Evolutionary conservation across 2,329 filamentous ascomycete genomes (phyloP).

Genomic region (Berkeleyomyces rouxiae): DNA sequence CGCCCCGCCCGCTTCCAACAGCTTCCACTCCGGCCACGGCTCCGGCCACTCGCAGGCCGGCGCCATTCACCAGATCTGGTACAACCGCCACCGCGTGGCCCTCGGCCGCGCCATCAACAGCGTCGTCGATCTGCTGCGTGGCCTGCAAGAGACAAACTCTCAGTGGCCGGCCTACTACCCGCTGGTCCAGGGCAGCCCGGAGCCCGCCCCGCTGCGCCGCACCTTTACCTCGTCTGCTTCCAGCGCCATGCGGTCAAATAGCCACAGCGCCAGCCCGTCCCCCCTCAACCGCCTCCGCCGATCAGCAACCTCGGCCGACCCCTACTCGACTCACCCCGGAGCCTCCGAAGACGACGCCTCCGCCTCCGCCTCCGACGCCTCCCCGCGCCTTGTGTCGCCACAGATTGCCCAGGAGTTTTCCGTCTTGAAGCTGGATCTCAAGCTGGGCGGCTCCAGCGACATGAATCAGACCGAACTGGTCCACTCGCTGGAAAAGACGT

Average conservation of each 20-base stretch:
- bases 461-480: conserved; percentile 80
- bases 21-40: conserved; percentile 18
- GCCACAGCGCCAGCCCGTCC: conserved; percentile 16
- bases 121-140: conserved; percentile 68
- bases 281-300: conserved; percentile 6
- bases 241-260: conserved; percentile 22
- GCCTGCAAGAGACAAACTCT: conserved; percentile 74
- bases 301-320: conserved; percentile 21
- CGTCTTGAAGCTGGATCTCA: conserved; percentile 83
- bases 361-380: conserved; percentile 30
- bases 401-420: conserved; percentile 95
- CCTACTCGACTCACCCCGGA: conserved; percentile 59
- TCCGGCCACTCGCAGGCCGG: conserved; percentile 43
- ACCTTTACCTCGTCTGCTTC: conserved; percentile 2
- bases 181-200: conserved; percentile 49
- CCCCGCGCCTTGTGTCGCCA: conserved; percentile 67
- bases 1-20: conserved; percentile 14
- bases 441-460: conserved; percentile 46
- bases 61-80: conserved; percentile 83
- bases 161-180: conserved; percentile 94
- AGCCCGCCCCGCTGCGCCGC: conserved; percentile 18
- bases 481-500: conserved; percentile 83
- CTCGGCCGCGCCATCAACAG: conserved; percentile 77
- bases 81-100: conserved; percentile 78
- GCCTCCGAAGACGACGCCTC: conserved; percentile 34